Conservation (phyloP, 306 rosid species). For the Bauhinia variegata region DNA sequence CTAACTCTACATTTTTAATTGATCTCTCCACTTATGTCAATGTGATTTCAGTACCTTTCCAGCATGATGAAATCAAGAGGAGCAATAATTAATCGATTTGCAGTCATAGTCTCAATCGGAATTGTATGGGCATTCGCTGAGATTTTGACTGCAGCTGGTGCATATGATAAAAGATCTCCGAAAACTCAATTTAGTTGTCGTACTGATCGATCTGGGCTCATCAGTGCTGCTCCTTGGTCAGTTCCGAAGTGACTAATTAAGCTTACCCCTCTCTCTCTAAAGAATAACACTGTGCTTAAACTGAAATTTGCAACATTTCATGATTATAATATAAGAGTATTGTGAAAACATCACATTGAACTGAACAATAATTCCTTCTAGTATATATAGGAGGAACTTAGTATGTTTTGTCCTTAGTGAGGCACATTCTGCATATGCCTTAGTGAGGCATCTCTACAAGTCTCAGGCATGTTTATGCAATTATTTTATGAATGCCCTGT, state of each 20-base stretch:
- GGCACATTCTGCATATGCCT: too few species aligned
- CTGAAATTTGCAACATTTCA: background rate
- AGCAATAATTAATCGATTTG: constrained; percentile 51
- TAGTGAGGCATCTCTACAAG: too few species aligned
- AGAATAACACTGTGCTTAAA: constrained; percentile 13
- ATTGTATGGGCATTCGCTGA: constrained; percentile 82
- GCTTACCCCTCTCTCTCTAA: background rate
- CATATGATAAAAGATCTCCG: constrained; percentile 61
- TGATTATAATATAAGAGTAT: constrained; percentile 9
- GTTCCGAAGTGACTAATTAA: constrained; percentile 27
- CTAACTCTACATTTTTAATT: constrained; percentile 1
- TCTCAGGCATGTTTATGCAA: too few species aligned
- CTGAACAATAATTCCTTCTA: background rate
- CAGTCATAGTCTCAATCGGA: constrained; percentile 61
- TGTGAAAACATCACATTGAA: background rate
- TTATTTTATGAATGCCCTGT: background rate
- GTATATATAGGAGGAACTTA: constrained; percentile 8
- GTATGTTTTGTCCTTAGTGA: constrained; percentile 1
- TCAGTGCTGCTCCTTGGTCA: constrained; percentile 80
- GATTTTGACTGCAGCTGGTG: constrained; percentile 86
- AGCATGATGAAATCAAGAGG: constrained; percentile 48
- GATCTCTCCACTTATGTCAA: constrained; percentile 34
- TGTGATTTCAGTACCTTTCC: constrained; percentile 72
- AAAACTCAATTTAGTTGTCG: constrained; percentile 82
- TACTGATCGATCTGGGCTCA: constrained; percentile 91